Conservation (phyloP, 257 asterid genomes). For the Cynanchum wilfordii region DNA sequence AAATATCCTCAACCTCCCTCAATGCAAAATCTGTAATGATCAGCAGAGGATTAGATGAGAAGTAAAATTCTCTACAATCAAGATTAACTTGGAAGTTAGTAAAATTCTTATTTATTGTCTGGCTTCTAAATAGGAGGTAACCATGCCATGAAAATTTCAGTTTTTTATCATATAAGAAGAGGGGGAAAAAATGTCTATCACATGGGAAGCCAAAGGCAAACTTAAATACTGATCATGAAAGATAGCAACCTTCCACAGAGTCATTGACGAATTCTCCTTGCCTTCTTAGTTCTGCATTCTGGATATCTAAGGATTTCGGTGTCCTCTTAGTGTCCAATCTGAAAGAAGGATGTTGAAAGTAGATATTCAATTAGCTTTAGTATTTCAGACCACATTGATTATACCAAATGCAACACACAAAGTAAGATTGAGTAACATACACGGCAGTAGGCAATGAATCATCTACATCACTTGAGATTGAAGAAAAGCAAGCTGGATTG, state of each 20-base stretch:
- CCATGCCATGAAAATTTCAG: background rate
- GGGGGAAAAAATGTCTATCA: background rate
- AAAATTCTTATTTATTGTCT: background rate
- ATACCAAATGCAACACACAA: conserved; percentile 2
- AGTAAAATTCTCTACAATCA: background rate
- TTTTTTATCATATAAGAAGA: background rate
- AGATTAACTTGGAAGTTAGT: background rate
- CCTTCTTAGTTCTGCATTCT: conserved; percentile 23
- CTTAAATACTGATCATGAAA: conserved; percentile 5
- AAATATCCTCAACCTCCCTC: conserved; percentile 32
- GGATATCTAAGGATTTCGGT: conserved; percentile 27
- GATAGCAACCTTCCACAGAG: conserved; percentile 33
- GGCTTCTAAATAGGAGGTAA: background rate
- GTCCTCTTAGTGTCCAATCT: conserved; percentile 35
- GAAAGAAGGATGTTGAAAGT: conserved; percentile 22
- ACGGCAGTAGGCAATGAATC: conserved; percentile 32
- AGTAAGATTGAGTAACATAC: conserved; percentile 17
- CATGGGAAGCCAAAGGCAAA: conserved; percentile 4
- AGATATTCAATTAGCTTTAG: background rate
- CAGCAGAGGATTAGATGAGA: background rate
- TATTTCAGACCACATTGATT: background rate
- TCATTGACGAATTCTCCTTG: background rate
- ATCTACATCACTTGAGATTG: conserved; percentile 24
- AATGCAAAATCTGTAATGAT: conserved; percentile 31
- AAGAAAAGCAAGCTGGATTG: conserved; percentile 26